Base-by-base conservation (phyloP, 345 rosid genomes). In the Cardamine resedifolia region DNA sequence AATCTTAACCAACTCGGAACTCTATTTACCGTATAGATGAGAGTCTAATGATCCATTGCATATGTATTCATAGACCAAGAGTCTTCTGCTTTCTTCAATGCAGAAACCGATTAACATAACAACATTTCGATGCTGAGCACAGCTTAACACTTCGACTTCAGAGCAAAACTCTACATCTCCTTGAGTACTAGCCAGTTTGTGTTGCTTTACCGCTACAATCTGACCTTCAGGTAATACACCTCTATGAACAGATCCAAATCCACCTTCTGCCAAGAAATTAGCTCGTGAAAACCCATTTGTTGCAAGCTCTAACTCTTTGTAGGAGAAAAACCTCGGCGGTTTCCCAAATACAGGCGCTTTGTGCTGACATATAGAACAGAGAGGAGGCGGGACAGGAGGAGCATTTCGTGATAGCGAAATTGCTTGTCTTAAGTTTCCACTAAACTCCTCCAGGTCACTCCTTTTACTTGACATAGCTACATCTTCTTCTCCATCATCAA, bases 351-450 rank as follows among this genome's bases (percentile, higher is more conserved):
- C 59, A 0, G 90, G 89, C 3, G 83, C 65, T 14, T 74, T 84
- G 47, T 83, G 84, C 58, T 88, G 85, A 56, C 90, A 84, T 20
- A 83, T 65, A 27, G 94, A 86, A 72, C 94, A 88, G 14, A 86
- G 82, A 26, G 89, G 90, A 39, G 87, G 87, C 0, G 87, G 82
- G 15, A 34, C 71, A 33, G 80, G 77, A 8, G 86, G 85, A 60
- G 67, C 61, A 41, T 82, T 88, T 83, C 95, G 78, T 26, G 94
- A 80, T 38, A 95, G 67, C 19, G 98, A 87, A 61, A 91, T 52
- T 34, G 90, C 88, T 70, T 89, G 92, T 85, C 97, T 84, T 51
- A 90, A 74, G 59, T 81, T 84, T 49, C 96, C 90, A 66, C 88
- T 78, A 24, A 82, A 81, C 53, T 90, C 89, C 51, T 89, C 89